phyloP scores from a whole-genome alignment of 768 basidiomycete genomes.

The Cyclocybe cylindracea region DNA sequence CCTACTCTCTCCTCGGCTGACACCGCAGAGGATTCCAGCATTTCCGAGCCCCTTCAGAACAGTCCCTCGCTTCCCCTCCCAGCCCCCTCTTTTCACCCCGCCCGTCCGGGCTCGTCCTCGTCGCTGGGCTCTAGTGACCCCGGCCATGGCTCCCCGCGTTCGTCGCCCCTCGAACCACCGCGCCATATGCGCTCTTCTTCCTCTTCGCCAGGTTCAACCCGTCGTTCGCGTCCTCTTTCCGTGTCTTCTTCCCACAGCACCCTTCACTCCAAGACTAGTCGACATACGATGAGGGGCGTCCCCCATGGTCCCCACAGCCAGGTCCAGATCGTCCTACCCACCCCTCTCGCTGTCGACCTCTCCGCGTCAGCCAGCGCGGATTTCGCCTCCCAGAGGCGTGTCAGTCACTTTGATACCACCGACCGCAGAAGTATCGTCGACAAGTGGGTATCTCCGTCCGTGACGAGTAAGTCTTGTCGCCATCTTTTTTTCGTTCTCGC shows the following conservation, averaged over 20 bases:
- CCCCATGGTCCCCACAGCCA: constrained; percentile 64
- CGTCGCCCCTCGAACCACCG: constrained; percentile 11
- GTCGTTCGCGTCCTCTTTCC: constrained; percentile 36
- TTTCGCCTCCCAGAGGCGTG: not conserved
- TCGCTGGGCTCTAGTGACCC: constrained; percentile 22
- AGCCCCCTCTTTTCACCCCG: constrained; percentile 21
- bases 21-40: constrained; percentile 6
- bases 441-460: constrained; percentile 21
- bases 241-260: constrained; percentile 36
- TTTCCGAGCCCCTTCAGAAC: constrained; percentile 10
- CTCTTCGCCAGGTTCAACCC: constrained; percentile 11
- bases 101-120: constrained; percentile 30
- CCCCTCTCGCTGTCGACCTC: constrained; percentile 50
- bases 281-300: constrained; percentile 48
- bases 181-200: constrained; percentile 13
- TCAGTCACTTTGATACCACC: constrained; percentile 2
- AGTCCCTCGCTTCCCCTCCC: constrained; percentile 21
- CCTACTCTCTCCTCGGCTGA: constrained; percentile 9
- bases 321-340: constrained; percentile 68
- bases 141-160: constrained; percentile 8
- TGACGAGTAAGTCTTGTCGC: constrained; percentile 6
- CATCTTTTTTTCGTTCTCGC: too few species aligned
- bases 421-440: constrained; percentile 27
- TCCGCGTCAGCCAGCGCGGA: not conserved
- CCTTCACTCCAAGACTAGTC: constrained; percentile 30